Evolutionary conservation across 163 green algal genomes (phyloP).

Genomic region (Chloroidium sp.): DNA sequence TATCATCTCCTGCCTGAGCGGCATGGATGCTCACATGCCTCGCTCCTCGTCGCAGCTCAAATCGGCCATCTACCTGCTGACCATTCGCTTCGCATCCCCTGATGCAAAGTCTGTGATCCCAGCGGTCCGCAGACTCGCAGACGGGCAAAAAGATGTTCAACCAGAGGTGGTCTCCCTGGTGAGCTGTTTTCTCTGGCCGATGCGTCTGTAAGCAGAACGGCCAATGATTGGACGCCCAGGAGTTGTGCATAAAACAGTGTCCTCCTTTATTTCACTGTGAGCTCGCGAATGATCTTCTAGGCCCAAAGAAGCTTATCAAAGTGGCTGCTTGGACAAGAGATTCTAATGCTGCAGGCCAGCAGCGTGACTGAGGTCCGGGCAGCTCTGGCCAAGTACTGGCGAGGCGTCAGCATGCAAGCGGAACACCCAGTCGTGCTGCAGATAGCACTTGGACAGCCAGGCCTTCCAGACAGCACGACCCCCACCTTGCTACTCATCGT

Average conservation of each 20-base stretch:
- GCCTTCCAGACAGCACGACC: background rate
- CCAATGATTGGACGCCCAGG: background rate
- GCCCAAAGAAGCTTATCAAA: too few species aligned
- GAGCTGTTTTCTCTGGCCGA: too few species aligned
- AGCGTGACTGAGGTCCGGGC: constrained; percentile 18
- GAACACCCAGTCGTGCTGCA: background rate
- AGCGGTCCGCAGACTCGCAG: too few species aligned
- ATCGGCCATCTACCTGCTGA: background rate
- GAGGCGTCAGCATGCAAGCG: constrained; percentile 1
- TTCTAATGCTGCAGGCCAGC: background rate
- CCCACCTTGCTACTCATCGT: constrained; percentile 25
- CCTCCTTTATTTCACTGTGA: background rate
- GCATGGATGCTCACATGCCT: constrained; percentile 7
- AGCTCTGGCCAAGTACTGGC: constrained; percentile 15
- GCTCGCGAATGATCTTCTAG: too few species aligned
- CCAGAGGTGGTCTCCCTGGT: background rate
- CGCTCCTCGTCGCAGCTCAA: constrained; percentile 4
- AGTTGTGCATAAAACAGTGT: background rate
- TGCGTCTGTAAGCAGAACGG: too few species aligned
- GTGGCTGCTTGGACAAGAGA: too few species aligned
- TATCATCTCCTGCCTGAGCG: constrained; percentile 41
- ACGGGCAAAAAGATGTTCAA: background rate
- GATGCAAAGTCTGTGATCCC: background rate
- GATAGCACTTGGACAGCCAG: background rate
- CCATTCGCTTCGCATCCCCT: background rate